Conservation (phyloP, 345 rosid genomes). For the Mangifera indica region DNA sequence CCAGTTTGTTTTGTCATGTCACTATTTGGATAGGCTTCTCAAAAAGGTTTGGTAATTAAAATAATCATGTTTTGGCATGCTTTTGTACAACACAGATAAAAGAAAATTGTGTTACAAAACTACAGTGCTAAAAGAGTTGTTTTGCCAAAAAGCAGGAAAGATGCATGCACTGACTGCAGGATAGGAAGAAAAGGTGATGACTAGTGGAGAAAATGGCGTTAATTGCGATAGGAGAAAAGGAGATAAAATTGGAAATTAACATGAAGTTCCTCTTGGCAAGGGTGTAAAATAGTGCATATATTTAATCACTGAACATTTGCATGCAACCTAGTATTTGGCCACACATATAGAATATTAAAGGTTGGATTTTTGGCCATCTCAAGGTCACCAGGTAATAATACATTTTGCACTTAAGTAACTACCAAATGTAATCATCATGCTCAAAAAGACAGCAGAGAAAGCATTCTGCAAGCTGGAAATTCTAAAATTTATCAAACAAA, state of each 20-base stretch:
- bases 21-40: neutral
- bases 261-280: neutral
- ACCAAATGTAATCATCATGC: neutral
- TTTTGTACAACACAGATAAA: neutral
- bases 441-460: neutral
- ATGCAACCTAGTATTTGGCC: neutral
- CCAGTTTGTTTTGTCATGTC: neutral
- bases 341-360: neutral
- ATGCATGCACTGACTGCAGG: neutral
- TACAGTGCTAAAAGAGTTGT: slow-evolving; percentile 1
- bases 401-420: neutral
- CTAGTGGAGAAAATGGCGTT: neutral
- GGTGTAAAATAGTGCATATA: neutral
- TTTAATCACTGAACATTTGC: neutral
- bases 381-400: too few relatives aligned
- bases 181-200: neutral
- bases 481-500: slow-evolving; percentile 11
- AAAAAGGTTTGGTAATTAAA: neutral
- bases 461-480: neutral
- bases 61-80: neutral
- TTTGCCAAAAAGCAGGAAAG: neutral
- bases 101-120: neutral
- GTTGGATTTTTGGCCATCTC: neutral
- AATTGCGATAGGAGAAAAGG: neutral
- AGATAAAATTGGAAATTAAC: neutral